phyloP scores from a whole-genome alignment of 352 stramenopile species.

The Pythium folliculosum region DNA sequence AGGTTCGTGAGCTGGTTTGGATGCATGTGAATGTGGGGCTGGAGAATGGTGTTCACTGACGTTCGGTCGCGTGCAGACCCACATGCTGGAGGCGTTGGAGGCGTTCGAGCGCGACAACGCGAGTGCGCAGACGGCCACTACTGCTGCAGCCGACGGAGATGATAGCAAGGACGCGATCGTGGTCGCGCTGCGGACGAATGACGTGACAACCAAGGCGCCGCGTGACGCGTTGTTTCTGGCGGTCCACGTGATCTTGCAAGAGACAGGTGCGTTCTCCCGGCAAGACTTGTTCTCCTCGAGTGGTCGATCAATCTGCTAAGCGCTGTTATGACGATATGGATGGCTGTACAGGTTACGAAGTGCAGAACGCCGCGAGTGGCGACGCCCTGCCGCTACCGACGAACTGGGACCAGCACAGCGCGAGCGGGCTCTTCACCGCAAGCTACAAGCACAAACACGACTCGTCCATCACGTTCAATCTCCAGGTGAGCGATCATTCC shows the following conservation, averaged over 20 bases:
- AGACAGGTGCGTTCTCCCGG: conserved; percentile 45
- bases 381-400: conserved; percentile 40
- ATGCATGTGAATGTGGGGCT: no score
- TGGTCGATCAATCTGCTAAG: background rate
- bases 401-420: conserved; percentile 64
- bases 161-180: conserved; percentile 53
- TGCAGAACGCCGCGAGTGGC: conserved; percentile 22
- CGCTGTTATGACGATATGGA: background rate
- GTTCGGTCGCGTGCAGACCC: conserved; percentile 32
- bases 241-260: conserved; percentile 68
- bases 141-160: conserved; percentile 7
- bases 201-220: conserved; percentile 43
- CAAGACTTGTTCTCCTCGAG: background rate
- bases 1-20: conserved; percentile 16
- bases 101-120: conserved; percentile 34
- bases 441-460: conserved; percentile 62
- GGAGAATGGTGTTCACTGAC: background rate
- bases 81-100: conserved; percentile 73
- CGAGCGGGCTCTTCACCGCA: conserved; percentile 59
- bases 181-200: conserved; percentile 43
- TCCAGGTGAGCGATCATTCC: conserved; percentile 47
- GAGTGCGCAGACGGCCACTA: background rate
- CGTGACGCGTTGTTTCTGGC: conserved; percentile 73
- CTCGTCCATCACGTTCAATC: conserved; percentile 46
- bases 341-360: conserved; percentile 39